Base-by-base conservation (phyloP, 768 basidiomycete genomes). In the Leccinum incarnatum region DNA sequence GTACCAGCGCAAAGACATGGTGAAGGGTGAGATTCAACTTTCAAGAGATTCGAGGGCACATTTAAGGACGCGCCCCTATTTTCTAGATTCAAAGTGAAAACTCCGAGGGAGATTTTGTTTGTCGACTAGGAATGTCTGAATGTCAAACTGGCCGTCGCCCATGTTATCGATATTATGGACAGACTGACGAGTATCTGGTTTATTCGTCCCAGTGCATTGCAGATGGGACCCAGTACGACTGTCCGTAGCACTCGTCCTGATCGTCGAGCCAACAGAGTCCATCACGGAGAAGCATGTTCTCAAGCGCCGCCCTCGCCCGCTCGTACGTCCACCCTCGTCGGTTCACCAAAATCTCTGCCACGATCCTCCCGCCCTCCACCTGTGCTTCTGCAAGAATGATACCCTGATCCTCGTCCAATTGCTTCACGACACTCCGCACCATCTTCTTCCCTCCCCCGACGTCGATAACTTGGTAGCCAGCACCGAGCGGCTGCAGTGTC, bases 251-350 rank as follows among this genome's bases (percentile, higher is more conserved):
- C 63, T 85, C 84, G 54, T 90, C 92, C 73, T 97, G 94, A 25
- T 92, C 88, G 67, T 99, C 97, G 30, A 98, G 69, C 97, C 97
- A 99, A 58, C 93, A 95, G 25, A 96, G 76, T 1, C 95, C 96
- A 62, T 98, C 95, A 27, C 89, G 80, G 61, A 93, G 79, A 14
- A 95, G 81, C 86, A 96, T 95, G 61, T 95, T 95, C 66, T 94
- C 88, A 66, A 98, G 72, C 2, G 89, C 95, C 11, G 84, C 81
- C 51, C 81, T 78, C 4, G 91, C 88, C 27, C 97, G 81, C 36
- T 90, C 89, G 51, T 79, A 72, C 2, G 84, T 84, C 97, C 97
- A 99, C 5, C 85, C 87, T 15, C 83, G 84, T 54, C 79, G 72
- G 30, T 69, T 67, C 48, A 88, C 80, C 27, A 95, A 74, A 40